Conservation (phyloP, 176 grass and related monocot genomes). For the Miscanthus lutarioriparius region DNA sequence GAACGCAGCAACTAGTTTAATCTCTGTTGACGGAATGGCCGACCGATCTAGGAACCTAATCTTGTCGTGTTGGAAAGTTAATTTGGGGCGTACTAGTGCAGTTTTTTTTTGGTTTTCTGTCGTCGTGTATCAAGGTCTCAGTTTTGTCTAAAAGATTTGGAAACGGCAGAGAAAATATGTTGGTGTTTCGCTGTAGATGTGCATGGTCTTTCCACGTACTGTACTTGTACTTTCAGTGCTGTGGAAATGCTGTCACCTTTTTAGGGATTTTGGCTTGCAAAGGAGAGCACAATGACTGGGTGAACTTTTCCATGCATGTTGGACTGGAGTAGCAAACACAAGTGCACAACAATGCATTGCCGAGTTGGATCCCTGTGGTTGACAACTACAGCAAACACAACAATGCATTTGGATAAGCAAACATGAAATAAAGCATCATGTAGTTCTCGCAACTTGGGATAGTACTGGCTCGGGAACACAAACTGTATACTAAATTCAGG, state of each 20-base stretch:
- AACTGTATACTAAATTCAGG: too few relatives aligned
- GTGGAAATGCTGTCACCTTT: not conserved
- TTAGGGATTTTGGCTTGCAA: too few relatives aligned
- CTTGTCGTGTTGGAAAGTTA: slow-evolving; percentile 38
- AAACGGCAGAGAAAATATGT: not conserved
- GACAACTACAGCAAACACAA: too few relatives aligned
- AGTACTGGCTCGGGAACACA: too few relatives aligned
- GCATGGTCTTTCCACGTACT: not conserved
- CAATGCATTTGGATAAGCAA: too few relatives aligned
- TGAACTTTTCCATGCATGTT: not conserved
- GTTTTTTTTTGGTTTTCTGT: not conserved
- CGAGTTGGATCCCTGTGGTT: too few relatives aligned
- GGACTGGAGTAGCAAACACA: too few relatives aligned
- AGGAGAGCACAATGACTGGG: too few relatives aligned
- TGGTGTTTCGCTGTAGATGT: slow-evolving; percentile 24
- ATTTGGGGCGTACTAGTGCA: not conserved
- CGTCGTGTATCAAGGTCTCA: slow-evolving; percentile 21
- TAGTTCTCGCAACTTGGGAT: too few relatives aligned
- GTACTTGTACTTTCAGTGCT: too few relatives aligned
- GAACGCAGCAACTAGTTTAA: not conserved
- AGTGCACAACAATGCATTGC: too few relatives aligned
- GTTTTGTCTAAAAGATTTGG: slow-evolving; percentile 21
- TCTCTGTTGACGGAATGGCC: not conserved
- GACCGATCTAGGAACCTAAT: not conserved
- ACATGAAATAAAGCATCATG: too few relatives aligned